Evolutionary conservation across 2,329 filamentous ascomycete species (phyloP).

Genomic region (Fulvia fulva): DNA sequence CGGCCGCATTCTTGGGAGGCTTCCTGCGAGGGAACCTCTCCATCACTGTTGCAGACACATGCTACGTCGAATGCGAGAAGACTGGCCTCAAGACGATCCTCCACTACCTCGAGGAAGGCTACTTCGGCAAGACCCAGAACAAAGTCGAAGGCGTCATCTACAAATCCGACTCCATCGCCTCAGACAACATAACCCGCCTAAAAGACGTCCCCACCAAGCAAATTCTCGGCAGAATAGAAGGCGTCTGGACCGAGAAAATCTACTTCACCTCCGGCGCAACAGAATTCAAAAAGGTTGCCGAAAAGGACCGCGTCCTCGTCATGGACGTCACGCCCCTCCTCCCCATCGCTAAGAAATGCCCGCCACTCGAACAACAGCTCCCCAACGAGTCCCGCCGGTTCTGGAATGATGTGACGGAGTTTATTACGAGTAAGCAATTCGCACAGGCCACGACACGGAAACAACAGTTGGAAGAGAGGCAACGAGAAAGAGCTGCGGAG

Average conservation of each 20-base stretch:
- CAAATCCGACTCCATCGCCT: conserved; percentile 74
- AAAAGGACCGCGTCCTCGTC: conserved; percentile 63
- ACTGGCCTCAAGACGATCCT: conserved; percentile 88
- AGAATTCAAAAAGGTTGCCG: conserved; percentile 43
- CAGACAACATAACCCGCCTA: conserved; percentile 73
- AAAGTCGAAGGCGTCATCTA: conserved; percentile 89
- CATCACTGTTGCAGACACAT: conserved; percentile 84
- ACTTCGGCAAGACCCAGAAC: conserved; percentile 88
- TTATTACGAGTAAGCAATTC: conserved; percentile 80
- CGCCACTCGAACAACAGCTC: conserved; percentile 72
- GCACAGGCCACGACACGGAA: conserved; percentile 80
- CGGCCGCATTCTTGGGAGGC: conserved; percentile 86
- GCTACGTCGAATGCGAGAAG: conserved; percentile 83
- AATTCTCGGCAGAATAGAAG: conserved; percentile 75
- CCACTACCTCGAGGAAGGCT: conserved; percentile 90
- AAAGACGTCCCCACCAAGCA: conserved; percentile 85
- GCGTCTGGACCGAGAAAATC: conserved; percentile 75
- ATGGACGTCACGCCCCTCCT: conserved; percentile 83
- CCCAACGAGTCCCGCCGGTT: conserved; percentile 85
- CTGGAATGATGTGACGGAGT: conserved; percentile 83
- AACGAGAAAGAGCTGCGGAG: conserved; percentile 78
- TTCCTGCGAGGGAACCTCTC: conserved; percentile 81
- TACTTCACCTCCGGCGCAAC: conserved; percentile 54
- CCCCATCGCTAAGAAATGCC: conserved; percentile 73
- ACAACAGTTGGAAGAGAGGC: conserved; percentile 84